phyloP scores from a whole-genome alignment of 441 rosid genomes.

The Jatropha multifida region DNA sequence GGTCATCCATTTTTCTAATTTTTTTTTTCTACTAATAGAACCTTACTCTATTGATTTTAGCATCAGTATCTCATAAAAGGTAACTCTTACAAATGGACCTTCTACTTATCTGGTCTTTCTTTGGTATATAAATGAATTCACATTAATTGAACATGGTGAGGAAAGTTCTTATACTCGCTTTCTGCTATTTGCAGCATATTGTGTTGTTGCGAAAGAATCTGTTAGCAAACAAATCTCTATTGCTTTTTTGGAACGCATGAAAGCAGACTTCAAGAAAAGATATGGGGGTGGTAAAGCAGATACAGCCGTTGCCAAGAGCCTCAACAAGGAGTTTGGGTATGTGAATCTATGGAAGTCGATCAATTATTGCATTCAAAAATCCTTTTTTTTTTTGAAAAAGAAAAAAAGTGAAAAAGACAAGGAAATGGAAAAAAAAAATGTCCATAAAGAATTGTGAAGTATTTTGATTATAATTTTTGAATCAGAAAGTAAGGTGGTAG shows the following conservation, averaged over 20 bases:
- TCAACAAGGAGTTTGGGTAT: conserved; percentile 92
- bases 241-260: conserved; percentile 83
- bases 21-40: no score
- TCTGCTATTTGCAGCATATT: conserved; percentile 58
- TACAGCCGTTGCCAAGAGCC: conserved; percentile 86
- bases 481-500: conserved; percentile 7
- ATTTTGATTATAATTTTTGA: conserved; percentile 10
- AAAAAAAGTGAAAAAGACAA: neutral
- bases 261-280: conserved; percentile 82
- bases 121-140: neutral
- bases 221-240: conserved; percentile 84
- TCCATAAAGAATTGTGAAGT: neutral
- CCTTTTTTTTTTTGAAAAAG: no score
- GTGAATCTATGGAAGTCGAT: conserved; percentile 11
- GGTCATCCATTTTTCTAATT: no score
- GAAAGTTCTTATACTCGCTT: conserved; percentile 3
- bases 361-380: neutral
- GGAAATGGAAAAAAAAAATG: neutral
- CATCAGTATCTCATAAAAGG: no score
- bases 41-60: no score
- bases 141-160: conserved; percentile 9
- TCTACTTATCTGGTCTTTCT: neutral
- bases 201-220: conserved; percentile 91
- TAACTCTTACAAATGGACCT: neutral
- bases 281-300: conserved; percentile 93